Evolutionary conservation across 805 yeast genomes (phyloP), one percentile per base, ranked within the genome.

Genomic region (Candida hispaniensis): DNA sequence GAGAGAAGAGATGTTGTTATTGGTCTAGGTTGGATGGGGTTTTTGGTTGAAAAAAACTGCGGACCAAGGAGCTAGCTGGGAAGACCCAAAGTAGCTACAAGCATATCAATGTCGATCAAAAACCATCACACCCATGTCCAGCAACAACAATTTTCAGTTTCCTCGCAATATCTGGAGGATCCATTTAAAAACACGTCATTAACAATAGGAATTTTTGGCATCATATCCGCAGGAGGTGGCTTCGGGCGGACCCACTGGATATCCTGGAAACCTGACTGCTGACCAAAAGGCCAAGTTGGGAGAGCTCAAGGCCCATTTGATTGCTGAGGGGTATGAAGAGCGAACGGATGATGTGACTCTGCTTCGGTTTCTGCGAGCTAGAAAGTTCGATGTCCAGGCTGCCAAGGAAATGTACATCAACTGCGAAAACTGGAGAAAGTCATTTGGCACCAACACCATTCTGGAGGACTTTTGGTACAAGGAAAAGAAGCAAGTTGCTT

Each of bases 351-450:
- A 82, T 50, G 82, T 94, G 10, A 69, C 91, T 3, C 61, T 66
- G 51, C 58, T 76, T 43, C 75, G 98, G 49, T 91, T 91, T 60
- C 65, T 91, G 44, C 74, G 97, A 54, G 98, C 98, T 7, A 75
- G 98, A 61, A 86, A 85, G 67, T 91, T 91, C 54, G 95, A 85
- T 50, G 64, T 86, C 18, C 68, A 63, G 41, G 71, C 75, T 50
- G 80, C 98, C 17, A 68, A 69, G 51, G 72, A 67, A 42, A 91
- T 91, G 98, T 85, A 68, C 54, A 71, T 66, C 41, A 74, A 70
- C 43, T 86, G 95, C 60, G 95, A 91, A 62, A 71, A 70, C 43
- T 91, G 98, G 98, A 75, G 98, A 58, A 61, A 70, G 51, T 80
- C 75, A 43, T 83, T 68, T 47, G 95, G 94, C 43, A 73, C 85